Percentiles rank a stretch among this genome's conserved stretches.
phyloP scores from a whole-genome alignment of 2,329 filamentous ascomycete species.

The Pseudocercospora fuligena region DNA sequence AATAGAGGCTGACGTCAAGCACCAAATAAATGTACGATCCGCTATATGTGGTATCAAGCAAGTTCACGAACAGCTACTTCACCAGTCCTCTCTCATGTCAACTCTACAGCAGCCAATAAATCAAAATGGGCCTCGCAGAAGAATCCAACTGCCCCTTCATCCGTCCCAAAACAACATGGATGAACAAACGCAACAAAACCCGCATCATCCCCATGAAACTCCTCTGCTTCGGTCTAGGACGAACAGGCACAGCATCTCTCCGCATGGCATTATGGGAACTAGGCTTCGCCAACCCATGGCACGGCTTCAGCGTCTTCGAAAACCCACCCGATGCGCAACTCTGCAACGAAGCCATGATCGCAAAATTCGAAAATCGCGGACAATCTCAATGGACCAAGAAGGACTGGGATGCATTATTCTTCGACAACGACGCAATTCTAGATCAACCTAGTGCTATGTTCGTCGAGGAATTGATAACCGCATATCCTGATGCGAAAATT shows the following conservation, averaged over 20 bases:
- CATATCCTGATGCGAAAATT: not conserved
- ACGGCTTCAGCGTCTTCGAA: conserved; percentile 13
- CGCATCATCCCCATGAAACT: conserved; percentile 4
- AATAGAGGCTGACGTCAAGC: not conserved
- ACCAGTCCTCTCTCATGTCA: not conserved
- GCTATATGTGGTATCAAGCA: not conserved
- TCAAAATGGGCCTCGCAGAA: conserved; percentile 13
- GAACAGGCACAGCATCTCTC: conserved; percentile 12
- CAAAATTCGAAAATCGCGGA: conserved; percentile 4
- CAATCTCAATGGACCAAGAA: conserved; percentile 7
- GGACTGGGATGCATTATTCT: conserved; percentile 12
- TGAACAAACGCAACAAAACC: conserved; percentile 4
- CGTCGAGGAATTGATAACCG: conserved; percentile 6
- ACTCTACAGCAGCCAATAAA: not conserved
- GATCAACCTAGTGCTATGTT: conserved; percentile 8
- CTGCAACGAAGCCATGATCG: not conserved
- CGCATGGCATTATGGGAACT: conserved; percentile 15
- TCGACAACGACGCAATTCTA: conserved; percentile 9
- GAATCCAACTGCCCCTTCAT: conserved; percentile 9
- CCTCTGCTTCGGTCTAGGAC: conserved; percentile 11
- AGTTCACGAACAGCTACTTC: not conserved
- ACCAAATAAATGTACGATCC: not conserved
- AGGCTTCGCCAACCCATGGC: not conserved
- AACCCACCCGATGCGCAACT: conserved; percentile 7
- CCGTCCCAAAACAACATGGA: conserved; percentile 8